These are phyloP conservation scores for Venturiaceae sp. DNA, from an alignment of 2,329 filamentous ascomycete genomes.

Conservation along the genomic window DNA sequence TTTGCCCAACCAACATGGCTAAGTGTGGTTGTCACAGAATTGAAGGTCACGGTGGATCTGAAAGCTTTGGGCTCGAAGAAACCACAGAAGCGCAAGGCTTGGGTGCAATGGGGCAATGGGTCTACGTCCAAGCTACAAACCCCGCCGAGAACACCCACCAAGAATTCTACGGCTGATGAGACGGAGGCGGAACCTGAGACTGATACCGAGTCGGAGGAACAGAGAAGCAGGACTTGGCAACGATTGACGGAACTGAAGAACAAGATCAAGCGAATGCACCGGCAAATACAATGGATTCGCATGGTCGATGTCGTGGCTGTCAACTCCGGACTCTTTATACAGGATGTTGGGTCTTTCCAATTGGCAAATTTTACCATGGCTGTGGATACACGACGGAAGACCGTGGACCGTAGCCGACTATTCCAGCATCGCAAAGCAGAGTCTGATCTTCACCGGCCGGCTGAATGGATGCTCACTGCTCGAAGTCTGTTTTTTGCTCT, in stretches of 20 bases:
- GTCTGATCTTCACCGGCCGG: conserved; percentile 57
- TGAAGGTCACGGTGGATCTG: conserved; percentile 75
- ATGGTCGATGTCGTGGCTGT: conserved; percentile 82
- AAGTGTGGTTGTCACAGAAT: conserved; percentile 77
- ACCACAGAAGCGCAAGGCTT: conserved; percentile 9
- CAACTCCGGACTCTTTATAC: conserved; percentile 65
- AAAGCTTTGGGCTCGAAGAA: conserved; percentile 43
- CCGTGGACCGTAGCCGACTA: conserved; percentile 80
- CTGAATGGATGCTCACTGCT: conserved; percentile 86
- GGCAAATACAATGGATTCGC: conserved; percentile 78
- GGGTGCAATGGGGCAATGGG: conserved; percentile 23
- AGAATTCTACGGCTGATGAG: conserved; percentile 8
- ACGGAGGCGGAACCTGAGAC: conserved; percentile 7
- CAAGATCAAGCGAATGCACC: conserved; percentile 73
- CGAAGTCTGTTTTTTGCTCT: conserved; percentile 84
- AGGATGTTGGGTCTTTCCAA: conserved; percentile 76
- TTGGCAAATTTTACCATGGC: conserved; percentile 76
- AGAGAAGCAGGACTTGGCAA: conserved; percentile 69
- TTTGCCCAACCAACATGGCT: conserved; percentile 97
- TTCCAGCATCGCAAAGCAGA: conserved; percentile 70
- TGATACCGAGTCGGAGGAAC: conserved; percentile 19
- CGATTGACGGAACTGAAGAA: conserved; percentile 72
- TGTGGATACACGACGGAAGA: conserved; percentile 84
- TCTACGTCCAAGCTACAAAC: conserved; percentile 15
- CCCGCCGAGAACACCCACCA: conserved; percentile 1